These are phyloP conservation scores for Cyberlindnera mrakii DNA, from an alignment of 805 yeast species.

Conservation along the genomic window DNA sequence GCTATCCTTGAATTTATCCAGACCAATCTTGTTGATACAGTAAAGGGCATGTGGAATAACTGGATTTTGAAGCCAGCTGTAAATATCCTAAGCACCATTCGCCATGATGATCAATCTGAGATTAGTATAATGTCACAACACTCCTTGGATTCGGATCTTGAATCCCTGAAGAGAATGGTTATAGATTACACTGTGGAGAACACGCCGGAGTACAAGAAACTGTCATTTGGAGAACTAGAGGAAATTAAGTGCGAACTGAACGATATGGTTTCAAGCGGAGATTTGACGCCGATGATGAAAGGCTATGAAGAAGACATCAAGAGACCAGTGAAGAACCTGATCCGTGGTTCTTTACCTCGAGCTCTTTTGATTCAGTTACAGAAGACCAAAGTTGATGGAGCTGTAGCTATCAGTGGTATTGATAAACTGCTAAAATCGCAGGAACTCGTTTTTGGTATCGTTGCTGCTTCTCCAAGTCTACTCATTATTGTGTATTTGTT, in stretches of 20 bases:
- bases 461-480: conserved; percentile 81
- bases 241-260: conserved; percentile 29
- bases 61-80: conserved; percentile 79
- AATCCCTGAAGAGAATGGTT: conserved; percentile 84
- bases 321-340: conserved; percentile 56
- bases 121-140: conserved; percentile 76
- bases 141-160: conserved; percentile 70
- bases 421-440: conserved; percentile 86
- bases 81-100: conserved; percentile 70
- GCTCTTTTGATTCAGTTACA: conserved; percentile 87
- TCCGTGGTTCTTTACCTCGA: conserved; percentile 65
- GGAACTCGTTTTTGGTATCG: conserved; percentile 87
- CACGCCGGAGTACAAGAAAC: conserved; percentile 9
- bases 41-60: conserved; percentile 61
- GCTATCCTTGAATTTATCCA: conserved; percentile 51
- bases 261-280: conserved; percentile 59
- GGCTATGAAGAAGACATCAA: conserved; percentile 74
- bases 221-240: conserved; percentile 2
- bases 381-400: conserved; percentile 93
- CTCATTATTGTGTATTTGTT: conserved; percentile 47
- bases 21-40: conserved; percentile 57
- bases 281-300: conserved; percentile 71
- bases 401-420: conserved; percentile 82
- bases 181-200: conserved; percentile 53
- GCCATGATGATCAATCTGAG: conserved; percentile 71